Base-by-base conservation (phyloP, 805 yeast species). In the Candida germanica region DNA sequence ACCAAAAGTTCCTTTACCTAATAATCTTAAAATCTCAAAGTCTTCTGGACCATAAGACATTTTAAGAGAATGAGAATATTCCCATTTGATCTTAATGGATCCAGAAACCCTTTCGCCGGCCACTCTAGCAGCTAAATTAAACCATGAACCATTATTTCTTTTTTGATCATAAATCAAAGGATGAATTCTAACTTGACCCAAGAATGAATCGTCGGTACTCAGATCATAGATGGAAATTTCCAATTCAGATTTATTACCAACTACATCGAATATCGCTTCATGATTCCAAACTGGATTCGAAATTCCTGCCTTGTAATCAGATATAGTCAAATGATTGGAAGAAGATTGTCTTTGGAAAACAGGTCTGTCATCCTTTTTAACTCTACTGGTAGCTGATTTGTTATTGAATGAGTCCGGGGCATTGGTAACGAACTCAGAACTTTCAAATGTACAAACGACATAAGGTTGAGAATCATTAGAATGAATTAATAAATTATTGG, bases 1-100 rank as follows among this genome's bases (percentile, higher is more conserved):
- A 21, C 98, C 98, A 69, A 91, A 91, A 1, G 98, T 93, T 36
- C 98, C 98, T 57, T 87, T 88, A 43, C 98, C 98, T 43, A 91
- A 69, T 35, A 91, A 69, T 53, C 96, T 74, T 50, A 93, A 75
- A 12, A 91, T 87, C 58, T 89, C 96, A 61, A 93, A 93, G 62
- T 93, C 98, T 34, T 82, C 83, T 4, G 98, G 98, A 1, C 96
- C 96, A 54, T 83, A 86, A 49, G 83, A 86, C 50, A 79, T 78
- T 58, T 85, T 83, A 33, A 77, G 68, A 23, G 77, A 66, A 31
- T 78, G 78, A 11, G 69, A 53, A 60, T 81, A 91, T 46, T 79
- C 80, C 73, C 89, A 77, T 46, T 77, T 73, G 37, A 93, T 79
- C 48, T 79, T 78, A 41, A 91, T 79, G 36, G 80, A 80, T 34